Percentiles rank a stretch among this genome's conserved stretches.
phyloP scores from a whole-genome alignment of 2,329 filamentous ascomycete species.

The Trichoderma polysporum region DNA sequence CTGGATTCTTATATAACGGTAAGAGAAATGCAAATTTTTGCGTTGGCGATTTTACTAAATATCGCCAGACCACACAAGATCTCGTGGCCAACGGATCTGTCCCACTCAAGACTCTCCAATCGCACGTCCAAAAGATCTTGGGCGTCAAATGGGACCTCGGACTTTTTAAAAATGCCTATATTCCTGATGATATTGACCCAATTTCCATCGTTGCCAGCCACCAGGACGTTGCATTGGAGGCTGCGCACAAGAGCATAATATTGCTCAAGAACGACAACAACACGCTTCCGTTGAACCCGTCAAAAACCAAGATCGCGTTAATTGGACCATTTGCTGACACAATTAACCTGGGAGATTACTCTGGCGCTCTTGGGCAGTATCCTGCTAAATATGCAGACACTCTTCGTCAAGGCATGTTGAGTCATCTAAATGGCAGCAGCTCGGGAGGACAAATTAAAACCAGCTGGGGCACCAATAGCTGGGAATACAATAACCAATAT shows the following conservation, averaged over 20 bases:
- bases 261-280: constrained; percentile 18
- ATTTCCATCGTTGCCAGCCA: constrained; percentile 15
- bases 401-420: constrained; percentile 1
- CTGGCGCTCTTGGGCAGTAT: constrained; percentile 13
- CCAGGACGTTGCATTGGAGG: constrained; percentile 12
- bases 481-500: constrained; percentile 21
- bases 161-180: constrained; percentile 15
- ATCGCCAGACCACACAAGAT: neutral
- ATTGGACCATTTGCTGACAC: constrained; percentile 18
- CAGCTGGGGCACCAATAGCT: constrained; percentile 20
- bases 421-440: neutral
- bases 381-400: constrained; percentile 13
- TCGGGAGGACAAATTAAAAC: neutral
- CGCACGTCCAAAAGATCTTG: constrained; percentile 11
- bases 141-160: constrained; percentile 20
- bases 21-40: neutral
- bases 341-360: constrained; percentile 16
- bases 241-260: constrained; percentile 19
- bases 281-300: constrained; percentile 10
- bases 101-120: constrained; percentile 7
- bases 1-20: constrained; percentile 11
- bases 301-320: constrained; percentile 6
- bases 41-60: neutral
- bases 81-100: constrained; percentile 14
- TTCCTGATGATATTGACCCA: constrained; percentile 14